Conservation (phyloP, 192 early-diverging fungal species). For the Gaertneriomyces sp. region DNA sequence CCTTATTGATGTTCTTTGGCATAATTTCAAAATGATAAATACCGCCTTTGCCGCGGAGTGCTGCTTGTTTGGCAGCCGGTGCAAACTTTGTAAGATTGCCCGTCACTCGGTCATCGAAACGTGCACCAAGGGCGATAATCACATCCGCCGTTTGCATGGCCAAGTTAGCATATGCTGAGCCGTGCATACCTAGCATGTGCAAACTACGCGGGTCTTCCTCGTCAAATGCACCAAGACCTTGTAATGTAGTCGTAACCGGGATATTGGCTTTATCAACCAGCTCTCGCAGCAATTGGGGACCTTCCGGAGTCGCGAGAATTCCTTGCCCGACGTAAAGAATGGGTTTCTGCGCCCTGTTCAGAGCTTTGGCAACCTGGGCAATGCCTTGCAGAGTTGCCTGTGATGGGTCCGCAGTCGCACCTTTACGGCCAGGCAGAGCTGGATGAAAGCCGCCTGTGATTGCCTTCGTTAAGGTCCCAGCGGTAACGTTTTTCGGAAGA, state of each 20-base stretch:
- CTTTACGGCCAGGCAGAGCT: conserved; percentile 67
- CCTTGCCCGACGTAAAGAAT: conserved; percentile 96
- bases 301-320: conserved; percentile 75
- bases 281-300: conserved; percentile 74
- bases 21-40: conserved; percentile 99
- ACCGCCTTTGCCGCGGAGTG: conserved; percentile 81
- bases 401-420: conserved; percentile 39
- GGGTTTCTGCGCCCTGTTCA: conserved; percentile 86
- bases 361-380: conserved; percentile 71
- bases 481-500: conserved; percentile 97
- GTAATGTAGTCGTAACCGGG: conserved; percentile 95
- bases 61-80: conserved; percentile 86
- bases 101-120: conserved; percentile 99
- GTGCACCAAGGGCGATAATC: conserved; percentile 91
- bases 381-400: conserved; percentile 56
- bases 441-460: conserved; percentile 61
- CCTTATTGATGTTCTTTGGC: conserved; percentile 99
- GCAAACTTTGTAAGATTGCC: conserved; percentile 87
- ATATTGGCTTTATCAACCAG: conserved; percentile 86
- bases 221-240: conserved; percentile 90
- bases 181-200: conserved; percentile 99
- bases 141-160: conserved; percentile 96
- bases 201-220: conserved; percentile 83
- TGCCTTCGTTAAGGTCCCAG: conserved; percentile 75
- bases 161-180: conserved; percentile 93